Conservation (phyloP, 495 filamentous ascomycete species). For the Thermothielavioides terrestris region DNA sequence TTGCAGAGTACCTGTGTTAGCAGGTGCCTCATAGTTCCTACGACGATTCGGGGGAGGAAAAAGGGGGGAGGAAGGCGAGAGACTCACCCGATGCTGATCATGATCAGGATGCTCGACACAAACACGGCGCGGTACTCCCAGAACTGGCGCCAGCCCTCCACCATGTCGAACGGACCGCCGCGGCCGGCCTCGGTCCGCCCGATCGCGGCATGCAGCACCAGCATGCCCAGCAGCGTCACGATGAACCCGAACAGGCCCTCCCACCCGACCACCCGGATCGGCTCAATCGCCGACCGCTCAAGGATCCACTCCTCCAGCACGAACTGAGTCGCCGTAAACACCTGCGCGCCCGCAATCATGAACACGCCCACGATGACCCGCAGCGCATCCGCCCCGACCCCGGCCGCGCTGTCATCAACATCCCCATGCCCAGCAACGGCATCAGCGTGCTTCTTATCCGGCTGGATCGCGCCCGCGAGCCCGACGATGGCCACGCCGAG, state of each 20-base stretch:
- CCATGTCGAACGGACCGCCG: slow-evolving; percentile 81
- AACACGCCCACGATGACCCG: slow-evolving; percentile 72
- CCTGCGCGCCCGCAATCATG: slow-evolving; percentile 85
- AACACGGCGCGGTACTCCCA: slow-evolving; percentile 58
- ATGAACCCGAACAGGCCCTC: slow-evolving; percentile 87
- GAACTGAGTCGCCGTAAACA: slow-evolving; percentile 94
- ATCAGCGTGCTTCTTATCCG: slow-evolving; percentile 45
- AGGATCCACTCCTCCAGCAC: slow-evolving; percentile 93
- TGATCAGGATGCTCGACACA: slow-evolving; percentile 73
- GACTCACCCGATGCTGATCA: slow-evolving; percentile 93
- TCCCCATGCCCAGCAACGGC: slow-evolving; percentile 17
- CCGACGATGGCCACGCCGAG: slow-evolving; percentile 84
- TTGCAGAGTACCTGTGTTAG: background rate
- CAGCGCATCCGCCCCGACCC: slow-evolving; percentile 49
- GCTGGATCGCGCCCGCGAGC: slow-evolving; percentile 72
- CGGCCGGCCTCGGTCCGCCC: slow-evolving; percentile 65
- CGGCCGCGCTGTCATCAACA: background rate
- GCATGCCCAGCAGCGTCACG: slow-evolving; percentile 72
- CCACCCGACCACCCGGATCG: slow-evolving; percentile 89
- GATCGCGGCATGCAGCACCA: slow-evolving; percentile 65
- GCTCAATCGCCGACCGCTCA: slow-evolving; percentile 80
- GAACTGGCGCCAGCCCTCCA: slow-evolving; percentile 75
- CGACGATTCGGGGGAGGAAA: background rate
- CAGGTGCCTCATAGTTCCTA: background rate
- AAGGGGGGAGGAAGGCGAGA: background rate